Evolutionary conservation across 2,329 filamentous ascomycete species (phyloP).

Genomic region (Aspergillus awamori): DNA sequence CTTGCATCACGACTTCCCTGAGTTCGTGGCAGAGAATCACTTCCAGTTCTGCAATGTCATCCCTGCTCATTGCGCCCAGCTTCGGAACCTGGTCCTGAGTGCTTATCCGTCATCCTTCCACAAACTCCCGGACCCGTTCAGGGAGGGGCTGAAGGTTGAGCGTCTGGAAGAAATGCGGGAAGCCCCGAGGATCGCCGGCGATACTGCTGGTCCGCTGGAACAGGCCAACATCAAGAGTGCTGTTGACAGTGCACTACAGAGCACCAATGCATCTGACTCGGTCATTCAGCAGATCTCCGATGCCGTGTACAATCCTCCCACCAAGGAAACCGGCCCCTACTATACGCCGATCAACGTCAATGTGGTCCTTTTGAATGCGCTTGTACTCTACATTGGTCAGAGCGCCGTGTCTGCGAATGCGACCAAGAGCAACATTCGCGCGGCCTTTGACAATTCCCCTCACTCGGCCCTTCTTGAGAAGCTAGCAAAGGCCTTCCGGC

Average conservation of each 20-base stretch:
- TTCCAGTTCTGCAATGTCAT: slow-evolving; percentile 79
- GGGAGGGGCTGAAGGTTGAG: slow-evolving; percentile 74
- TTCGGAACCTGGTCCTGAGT: slow-evolving; percentile 84
- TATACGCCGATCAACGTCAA: slow-evolving; percentile 70
- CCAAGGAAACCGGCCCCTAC: slow-evolving; percentile 65
- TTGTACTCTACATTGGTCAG: slow-evolving; percentile 81
- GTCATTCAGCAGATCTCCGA: slow-evolving; percentile 73
- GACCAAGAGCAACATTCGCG: slow-evolving; percentile 58
- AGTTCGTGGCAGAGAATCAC: slow-evolving; percentile 88
- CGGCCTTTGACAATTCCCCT: slow-evolving; percentile 67
- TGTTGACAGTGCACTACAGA: slow-evolving; percentile 56
- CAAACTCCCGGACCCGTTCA: slow-evolving; percentile 74
- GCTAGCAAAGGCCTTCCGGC: slow-evolving; percentile 72
- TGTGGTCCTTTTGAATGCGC: slow-evolving; percentile 71
- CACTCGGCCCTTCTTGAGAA: slow-evolving; percentile 75
- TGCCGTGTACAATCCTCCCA: slow-evolving; percentile 64
- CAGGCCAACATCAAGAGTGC: slow-evolving; percentile 56
- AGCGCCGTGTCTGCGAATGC: slow-evolving; percentile 65
- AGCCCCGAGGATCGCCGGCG: slow-evolving; percentile 65
- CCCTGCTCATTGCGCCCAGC: slow-evolving; percentile 79
- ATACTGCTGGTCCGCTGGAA: slow-evolving; percentile 56
- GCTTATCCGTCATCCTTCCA: slow-evolving; percentile 71
- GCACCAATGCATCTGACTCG: slow-evolving; percentile 69
- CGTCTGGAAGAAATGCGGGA: slow-evolving; percentile 73
- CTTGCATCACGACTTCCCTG: slow-evolving; percentile 90